Base-by-base conservation (phyloP, 345 rosid species). In the Eucalyptus curtisii region DNA sequence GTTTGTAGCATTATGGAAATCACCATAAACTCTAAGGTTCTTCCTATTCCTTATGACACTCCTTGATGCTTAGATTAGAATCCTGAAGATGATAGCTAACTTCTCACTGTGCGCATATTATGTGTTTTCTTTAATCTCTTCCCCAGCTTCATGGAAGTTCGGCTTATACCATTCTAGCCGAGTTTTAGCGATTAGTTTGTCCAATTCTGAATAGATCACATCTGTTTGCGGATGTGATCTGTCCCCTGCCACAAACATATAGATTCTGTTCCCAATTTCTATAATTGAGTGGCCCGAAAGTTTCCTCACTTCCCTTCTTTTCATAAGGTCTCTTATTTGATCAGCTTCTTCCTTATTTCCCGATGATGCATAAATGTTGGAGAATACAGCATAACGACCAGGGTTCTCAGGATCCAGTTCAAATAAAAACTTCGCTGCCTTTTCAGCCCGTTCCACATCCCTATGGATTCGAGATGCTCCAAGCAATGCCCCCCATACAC, bases 391-490 rank as follows among this genome's bases (percentile, higher is more conserved):
- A 86, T 93, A 93, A 89, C 90, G 90, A 37, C 90, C 93, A 19
- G 93, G 81, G 45, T 91, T 90, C 48, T 80, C 79, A 19, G 91
- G 24, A n/a, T 91, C 93, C 88, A 92, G 76, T 86, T 92, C 89
- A 82, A 92, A 88, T 85, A 93, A 76, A 37, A 88, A 82, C 31
- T 90, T 88, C 17, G 92, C 92, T 10, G 88, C 93, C 45, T 79
- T 86, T 91, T 90, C 91, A 76, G 91, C 92, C 14, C 87, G 45
- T 64, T 90, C 91, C 57, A 90, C 85, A 47, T 91, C 89, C 31
- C 85, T 76, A 89, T 94, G 95, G 86, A 93, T 90, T 88, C 90
- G 92, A 89, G 93, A 93, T 48, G 94, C 94, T 53, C 96, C 94
- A 31, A 94, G 93, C 52, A 94, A 88, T 37, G 94, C 90, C 13